Base-by-base conservation (phyloP, 768 basidiomycete species). In the Mycena alexandri region DNA sequence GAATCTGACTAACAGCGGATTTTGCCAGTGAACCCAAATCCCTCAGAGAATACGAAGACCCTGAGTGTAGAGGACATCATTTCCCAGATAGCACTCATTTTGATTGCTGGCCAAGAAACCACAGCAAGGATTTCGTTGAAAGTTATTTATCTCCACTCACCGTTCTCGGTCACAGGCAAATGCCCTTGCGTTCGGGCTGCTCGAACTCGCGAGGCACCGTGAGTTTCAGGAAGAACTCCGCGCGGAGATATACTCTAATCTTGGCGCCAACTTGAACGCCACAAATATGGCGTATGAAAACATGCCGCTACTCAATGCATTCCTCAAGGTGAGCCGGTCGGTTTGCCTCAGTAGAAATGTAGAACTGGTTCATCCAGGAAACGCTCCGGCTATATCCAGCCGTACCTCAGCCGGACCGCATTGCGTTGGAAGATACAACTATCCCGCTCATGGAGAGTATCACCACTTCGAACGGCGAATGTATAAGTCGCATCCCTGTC, bases 291-390 rank as follows among this genome's bases (percentile, higher is more conserved):
- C 12, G 13, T 61, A 42, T 25, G 66, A 62, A 41, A 2, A 19
- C 24, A 43, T 69, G 43, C 29, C 62, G n/a, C 48, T 52, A 17
- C 44, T 69, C 2, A 69, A 52, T 36, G 51, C 33, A 17, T 52
- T 52, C 51, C 3, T 52, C 51, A 52, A 52, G 33, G 33, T 52
- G 33, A 29, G 48, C 10, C n/a, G n/a, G n/a, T n/a, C n/a, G n/a
- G n/a, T n/a, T n/a, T n/a, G n/a, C n/a, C n/a, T n/a, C n/a, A n/a
- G n/a, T n/a, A n/a, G n/a, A n/a, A n/a, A n/a, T n/a, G n/a, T n/a
- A n/a, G n/a, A n/a, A 62, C 36, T 52, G 61, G 2, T 44, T 62
- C 22, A 68, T 63, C 47, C 51, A 69, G 57, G 67, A 69, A 48
- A 64, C 54, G 4, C 56, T 69, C 22, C 55, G 67, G 5, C 25